Evolutionary conservation across 1,284 basidiomycete species (phyloP).

Genomic region (Pseudozyma sp.): DNA sequence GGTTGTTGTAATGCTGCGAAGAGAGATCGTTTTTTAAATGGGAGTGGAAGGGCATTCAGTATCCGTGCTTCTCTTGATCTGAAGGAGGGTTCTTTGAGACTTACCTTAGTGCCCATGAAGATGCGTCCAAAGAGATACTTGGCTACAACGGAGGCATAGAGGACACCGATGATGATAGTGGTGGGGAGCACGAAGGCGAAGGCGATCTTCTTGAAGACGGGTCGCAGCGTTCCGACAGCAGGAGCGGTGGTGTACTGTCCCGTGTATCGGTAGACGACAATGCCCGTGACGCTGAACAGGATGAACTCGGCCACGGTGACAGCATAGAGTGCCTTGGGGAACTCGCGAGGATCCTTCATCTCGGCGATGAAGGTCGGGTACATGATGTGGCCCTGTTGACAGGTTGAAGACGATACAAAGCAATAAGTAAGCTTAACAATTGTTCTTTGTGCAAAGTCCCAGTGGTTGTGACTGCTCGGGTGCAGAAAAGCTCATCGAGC

Average conservation of each 20-base stretch:
- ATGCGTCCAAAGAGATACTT: slow-evolving; percentile 66
- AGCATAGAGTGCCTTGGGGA: slow-evolving; percentile 73
- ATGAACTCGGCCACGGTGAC: slow-evolving; percentile 74
- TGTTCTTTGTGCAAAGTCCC: too few relatives aligned
- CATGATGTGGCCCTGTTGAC: slow-evolving; percentile 71
- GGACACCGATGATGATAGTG: slow-evolving; percentile 68
- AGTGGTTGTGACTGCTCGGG: too few relatives aligned
- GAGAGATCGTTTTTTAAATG: background rate
- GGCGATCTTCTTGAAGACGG: slow-evolving; percentile 60
- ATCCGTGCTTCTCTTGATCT: background rate
- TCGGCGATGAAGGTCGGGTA: slow-evolving; percentile 73
- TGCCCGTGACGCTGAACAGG: slow-evolving; percentile 73
- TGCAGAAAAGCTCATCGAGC: background rate
- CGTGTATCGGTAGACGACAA: slow-evolving; percentile 75
- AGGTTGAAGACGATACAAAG: background rate
- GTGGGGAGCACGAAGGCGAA: slow-evolving; percentile 67
- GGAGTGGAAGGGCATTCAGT: too few relatives aligned
- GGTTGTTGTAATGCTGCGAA: slow-evolving; percentile 67
- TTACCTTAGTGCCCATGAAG: slow-evolving; percentile 51
- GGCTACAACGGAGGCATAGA: slow-evolving; percentile 64
- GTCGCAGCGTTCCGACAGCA: slow-evolving; percentile 55
- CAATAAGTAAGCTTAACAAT: too few relatives aligned
- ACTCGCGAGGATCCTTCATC: slow-evolving; percentile 76
- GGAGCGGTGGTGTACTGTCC: slow-evolving; percentile 66
- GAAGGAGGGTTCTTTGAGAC: background rate